A percentile compares a stretch with the other conserved stretches of the same genome.
These are phyloP conservation scores for Psophocarpus tetragonolobus DNA, from an alignment of 306 rosid genomes.

Conservation along the genomic window DNA sequence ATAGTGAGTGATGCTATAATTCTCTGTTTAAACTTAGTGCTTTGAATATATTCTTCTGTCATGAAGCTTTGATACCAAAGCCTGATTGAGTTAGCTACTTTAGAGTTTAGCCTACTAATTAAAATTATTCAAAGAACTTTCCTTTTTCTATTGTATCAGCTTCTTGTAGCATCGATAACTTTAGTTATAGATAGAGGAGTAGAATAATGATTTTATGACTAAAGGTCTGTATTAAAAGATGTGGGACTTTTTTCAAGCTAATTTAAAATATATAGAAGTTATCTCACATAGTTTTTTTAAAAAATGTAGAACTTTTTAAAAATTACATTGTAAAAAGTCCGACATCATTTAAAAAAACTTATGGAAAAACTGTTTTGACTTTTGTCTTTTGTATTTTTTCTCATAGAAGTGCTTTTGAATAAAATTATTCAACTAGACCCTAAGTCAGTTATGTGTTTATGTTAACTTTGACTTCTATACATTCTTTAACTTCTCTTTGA, in stretches of 20 bases:
- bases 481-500: not conserved
- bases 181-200: not conserved
- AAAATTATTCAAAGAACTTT: not conserved
- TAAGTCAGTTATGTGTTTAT: conserved; percentile 27
- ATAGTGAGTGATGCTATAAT: too few species aligned
- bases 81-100: conserved; percentile 31
- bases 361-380: too few species aligned
- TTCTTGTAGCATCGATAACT: not conserved
- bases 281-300: too few species aligned
- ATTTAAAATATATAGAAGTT: too few species aligned
- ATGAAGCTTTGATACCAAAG: not conserved
- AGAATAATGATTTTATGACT: not conserved
- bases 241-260: too few species aligned
- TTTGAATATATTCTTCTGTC: not conserved
- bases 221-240: too few species aligned
- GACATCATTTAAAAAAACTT: too few species aligned
- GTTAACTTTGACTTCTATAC: not conserved
- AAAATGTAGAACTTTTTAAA: too few species aligned
- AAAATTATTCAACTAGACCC: too few species aligned
- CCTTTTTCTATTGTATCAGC: not conserved
- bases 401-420: too few species aligned
- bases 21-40: not conserved
- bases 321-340: too few species aligned
- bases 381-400: too few species aligned
- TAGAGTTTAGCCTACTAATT: conserved; percentile 5